Conservation (phyloP, 768 basidiomycete species). For the Xerocomus potaroensis region DNA sequence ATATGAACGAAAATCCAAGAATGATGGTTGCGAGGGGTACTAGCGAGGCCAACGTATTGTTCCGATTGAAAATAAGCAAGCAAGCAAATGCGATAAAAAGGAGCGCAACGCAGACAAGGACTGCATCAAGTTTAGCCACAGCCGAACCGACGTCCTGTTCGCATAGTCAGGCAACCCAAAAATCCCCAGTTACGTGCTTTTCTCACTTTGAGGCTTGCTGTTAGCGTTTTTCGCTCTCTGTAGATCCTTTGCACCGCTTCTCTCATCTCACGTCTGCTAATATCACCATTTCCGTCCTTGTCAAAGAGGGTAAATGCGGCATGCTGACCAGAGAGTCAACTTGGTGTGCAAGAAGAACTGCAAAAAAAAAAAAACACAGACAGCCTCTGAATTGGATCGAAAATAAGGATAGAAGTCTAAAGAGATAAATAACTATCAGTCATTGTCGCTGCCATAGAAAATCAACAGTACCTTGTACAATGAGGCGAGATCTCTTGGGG, state of each 20-base stretch:
- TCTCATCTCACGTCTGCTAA: slow-evolving; percentile 74
- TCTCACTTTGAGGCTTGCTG: slow-evolving; percentile 62
- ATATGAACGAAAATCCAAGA: slow-evolving; percentile 82
- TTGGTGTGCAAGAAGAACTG: background rate
- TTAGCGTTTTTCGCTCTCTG: slow-evolving; percentile 68
- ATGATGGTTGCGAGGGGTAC: slow-evolving; percentile 78
- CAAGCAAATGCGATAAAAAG: slow-evolving; percentile 62
- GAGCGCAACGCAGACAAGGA: slow-evolving; percentile 56
- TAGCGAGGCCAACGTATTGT: slow-evolving; percentile 62
- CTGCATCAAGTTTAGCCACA: slow-evolving; percentile 75
- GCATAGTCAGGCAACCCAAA: slow-evolving; percentile 2
- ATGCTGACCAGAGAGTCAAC: slow-evolving; percentile 39
- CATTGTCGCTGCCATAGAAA: no score
- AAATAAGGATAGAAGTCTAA: slow-evolving; percentile 79
- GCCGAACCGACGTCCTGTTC: slow-evolving; percentile 64
- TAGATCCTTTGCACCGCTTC: slow-evolving; percentile 81
- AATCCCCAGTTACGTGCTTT: background rate
- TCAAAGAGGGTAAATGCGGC: slow-evolving; percentile 70
- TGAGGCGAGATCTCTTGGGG: slow-evolving; percentile 55
- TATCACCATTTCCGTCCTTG: slow-evolving; percentile 81
- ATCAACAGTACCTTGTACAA: slow-evolving; percentile 54
- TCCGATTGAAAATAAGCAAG: slow-evolving; percentile 69
- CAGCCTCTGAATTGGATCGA: slow-evolving; percentile 64
- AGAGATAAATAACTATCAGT: slow-evolving; percentile 1
- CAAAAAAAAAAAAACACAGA: slow-evolving; percentile 23